Evolutionary conservation across 768 basidiomycete genomes (phyloP).

Genomic region (Phanerochaete carnosa): DNA sequence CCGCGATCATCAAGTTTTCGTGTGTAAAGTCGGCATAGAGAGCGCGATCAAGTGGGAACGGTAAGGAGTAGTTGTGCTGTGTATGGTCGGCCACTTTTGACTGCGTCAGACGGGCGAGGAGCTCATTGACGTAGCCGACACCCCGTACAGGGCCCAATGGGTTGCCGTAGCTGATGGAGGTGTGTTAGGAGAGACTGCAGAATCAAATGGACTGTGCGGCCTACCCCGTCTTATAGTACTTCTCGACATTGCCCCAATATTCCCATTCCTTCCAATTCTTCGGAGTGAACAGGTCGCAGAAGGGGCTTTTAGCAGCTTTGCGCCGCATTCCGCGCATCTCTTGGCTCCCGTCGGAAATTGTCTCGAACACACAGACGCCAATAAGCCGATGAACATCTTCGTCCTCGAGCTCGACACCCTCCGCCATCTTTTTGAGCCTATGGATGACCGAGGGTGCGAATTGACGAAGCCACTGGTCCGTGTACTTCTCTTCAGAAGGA

Average conservation of each 20-base stretch:
- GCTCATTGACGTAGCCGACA: conserved; percentile 85
- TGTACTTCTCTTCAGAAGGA: conserved; percentile 39
- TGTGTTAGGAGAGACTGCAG: neutral
- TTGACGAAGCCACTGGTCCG: conserved; percentile 46
- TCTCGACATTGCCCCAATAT: conserved; percentile 69
- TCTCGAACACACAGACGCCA: conserved; percentile 79
- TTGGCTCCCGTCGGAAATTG: conserved; percentile 37
- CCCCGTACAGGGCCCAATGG: conserved; percentile 73
- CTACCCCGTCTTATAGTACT: conserved; percentile 77
- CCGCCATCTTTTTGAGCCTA: conserved; percentile 58
- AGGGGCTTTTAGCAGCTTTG: conserved; percentile 45
- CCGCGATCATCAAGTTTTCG: conserved; percentile 81
- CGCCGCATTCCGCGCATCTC: conserved; percentile 7
- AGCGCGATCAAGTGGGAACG: conserved; percentile 67
- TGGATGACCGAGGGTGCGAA: conserved; percentile 56
- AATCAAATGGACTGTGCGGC: conserved; percentile 14
- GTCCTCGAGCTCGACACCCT: conserved; percentile 55
- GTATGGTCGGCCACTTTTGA: conserved; percentile 52
- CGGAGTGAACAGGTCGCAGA: conserved; percentile 64
- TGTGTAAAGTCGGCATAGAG: conserved; percentile 83
- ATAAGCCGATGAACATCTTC: conserved; percentile 60
- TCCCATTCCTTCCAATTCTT: conserved; percentile 65
- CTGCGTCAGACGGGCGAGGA: conserved; percentile 73
- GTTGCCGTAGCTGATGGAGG: conserved; percentile 57
- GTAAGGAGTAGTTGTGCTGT: conserved; percentile 74